Evolutionary conservation across 176 grass and related monocot genomes (phyloP).

Genomic region (Oryza coarctata): DNA sequence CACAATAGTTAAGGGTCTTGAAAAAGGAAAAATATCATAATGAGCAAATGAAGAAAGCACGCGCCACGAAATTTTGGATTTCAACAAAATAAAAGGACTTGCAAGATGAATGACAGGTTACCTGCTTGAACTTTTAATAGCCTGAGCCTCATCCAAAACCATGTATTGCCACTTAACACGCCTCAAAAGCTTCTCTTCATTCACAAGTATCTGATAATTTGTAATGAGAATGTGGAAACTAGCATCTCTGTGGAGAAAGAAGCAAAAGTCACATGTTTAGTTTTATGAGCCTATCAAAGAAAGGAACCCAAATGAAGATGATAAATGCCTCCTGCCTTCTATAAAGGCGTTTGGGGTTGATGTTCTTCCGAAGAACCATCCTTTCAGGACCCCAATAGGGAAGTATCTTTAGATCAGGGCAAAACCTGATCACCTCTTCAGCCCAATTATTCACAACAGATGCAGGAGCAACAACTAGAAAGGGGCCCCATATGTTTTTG

Average conservation of each 20-base stretch:
- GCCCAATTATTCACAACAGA: slow-evolving; percentile 99
- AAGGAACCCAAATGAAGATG: not conserved
- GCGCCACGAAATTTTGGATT: not conserved
- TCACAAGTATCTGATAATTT: slow-evolving; percentile 97
- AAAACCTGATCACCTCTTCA: slow-evolving; percentile 92
- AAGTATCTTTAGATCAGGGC: slow-evolving; percentile 98
- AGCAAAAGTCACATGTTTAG: slow-evolving; percentile 29
- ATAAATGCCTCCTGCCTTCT: slow-evolving; percentile 49
- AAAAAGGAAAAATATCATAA: not conserved
- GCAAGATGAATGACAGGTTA: slow-evolving; percentile 32
- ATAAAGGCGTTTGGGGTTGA: slow-evolving; percentile 95
- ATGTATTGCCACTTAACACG: slow-evolving; percentile 99
- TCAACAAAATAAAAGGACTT: not conserved
- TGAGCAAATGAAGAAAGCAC: slow-evolving; percentile 10
- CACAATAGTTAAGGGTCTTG: not conserved
- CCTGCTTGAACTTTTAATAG: slow-evolving; percentile 99
- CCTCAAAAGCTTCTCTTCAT: slow-evolving; percentile 93
- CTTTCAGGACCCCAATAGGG: slow-evolving; percentile 95
- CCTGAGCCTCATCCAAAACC: slow-evolving; percentile 98
- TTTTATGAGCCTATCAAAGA: slow-evolving; percentile 7
- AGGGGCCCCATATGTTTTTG: slow-evolving; percentile 99
- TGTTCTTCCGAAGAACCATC: slow-evolving; percentile 85
- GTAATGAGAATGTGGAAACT: slow-evolving; percentile 99
- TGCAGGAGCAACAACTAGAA: slow-evolving; percentile 97
- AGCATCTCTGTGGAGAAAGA: slow-evolving; percentile 67